phyloP scores from a whole-genome alignment of 2,329 filamentous ascomycete genomes.

The Aspergillus niger region DNA sequence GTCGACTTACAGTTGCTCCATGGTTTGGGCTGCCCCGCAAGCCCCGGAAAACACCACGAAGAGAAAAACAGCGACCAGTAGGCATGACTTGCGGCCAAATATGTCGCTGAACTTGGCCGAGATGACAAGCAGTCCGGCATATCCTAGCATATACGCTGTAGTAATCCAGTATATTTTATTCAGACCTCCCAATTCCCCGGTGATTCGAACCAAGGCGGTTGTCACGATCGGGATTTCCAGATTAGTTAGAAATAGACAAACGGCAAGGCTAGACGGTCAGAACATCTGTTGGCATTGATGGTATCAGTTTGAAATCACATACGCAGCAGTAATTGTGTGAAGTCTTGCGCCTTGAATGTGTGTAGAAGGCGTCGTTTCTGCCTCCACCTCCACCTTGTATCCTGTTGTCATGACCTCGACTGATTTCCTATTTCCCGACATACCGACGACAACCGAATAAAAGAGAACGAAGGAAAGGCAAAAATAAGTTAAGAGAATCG shows the following conservation, averaged over 20 bases:
- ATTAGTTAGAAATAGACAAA: background rate
- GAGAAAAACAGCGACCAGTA: background rate
- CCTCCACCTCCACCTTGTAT: too few relatives aligned
- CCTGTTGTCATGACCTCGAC: too few relatives aligned
- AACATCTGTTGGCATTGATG: too few relatives aligned
- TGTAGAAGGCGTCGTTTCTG: background rate
- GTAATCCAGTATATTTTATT: background rate
- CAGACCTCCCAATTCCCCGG: background rate
- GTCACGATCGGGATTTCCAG: background rate
- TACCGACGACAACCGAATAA: background rate
- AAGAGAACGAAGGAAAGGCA: too few relatives aligned
- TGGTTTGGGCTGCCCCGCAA: background rate
- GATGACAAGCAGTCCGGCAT: background rate
- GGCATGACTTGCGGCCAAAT: background rate
- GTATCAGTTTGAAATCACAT: too few relatives aligned
- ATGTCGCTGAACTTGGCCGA: background rate
- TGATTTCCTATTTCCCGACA: background rate
- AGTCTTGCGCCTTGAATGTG: background rate
- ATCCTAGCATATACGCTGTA: background rate
- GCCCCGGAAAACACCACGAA: background rate
- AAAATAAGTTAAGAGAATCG: too few relatives aligned
- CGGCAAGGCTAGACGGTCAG: background rate
- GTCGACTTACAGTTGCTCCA: conserved; percentile 1
- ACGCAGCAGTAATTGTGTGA: background rate
- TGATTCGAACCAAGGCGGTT: background rate